Evolutionary conservation across 75 land plant genomes (phyloP).

Genomic region (Cryptomeria japonica): DNA sequence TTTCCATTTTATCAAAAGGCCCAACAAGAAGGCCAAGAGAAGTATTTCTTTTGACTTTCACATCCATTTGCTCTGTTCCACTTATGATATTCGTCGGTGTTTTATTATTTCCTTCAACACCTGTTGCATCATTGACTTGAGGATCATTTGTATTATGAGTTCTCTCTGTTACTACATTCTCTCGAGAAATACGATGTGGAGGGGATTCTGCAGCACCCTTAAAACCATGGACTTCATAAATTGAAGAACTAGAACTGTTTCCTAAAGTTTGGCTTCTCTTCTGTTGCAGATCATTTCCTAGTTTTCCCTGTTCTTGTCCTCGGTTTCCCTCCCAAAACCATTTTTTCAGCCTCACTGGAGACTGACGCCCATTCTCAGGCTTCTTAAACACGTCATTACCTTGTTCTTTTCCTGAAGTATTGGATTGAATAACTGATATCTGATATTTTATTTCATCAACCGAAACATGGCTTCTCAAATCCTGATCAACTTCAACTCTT

Average conservation of each 20-base stretch:
- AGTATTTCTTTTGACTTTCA: conserved; percentile 36
- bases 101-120: background rate
- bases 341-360: conserved; percentile 1
- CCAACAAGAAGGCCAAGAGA: conserved; percentile 81
- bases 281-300: background rate
- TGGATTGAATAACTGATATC: background rate
- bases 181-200: background rate
- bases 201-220: background rate
- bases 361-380: background rate
- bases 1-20: conserved; percentile 79
- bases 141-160: background rate
- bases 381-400: background rate
- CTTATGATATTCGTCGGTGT: conserved; percentile 9
- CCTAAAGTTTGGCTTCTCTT: background rate
- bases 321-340: conserved; percentile 8
- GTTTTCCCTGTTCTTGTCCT: background rate
- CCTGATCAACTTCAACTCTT: background rate
- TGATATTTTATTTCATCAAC: background rate
- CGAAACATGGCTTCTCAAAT: conserved; percentile 12
- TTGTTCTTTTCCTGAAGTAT: background rate
- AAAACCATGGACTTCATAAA: background rate
- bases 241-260: background rate
- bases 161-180: background rate
- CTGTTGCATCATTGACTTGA: background rate
- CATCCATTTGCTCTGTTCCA: conserved; percentile 18